Percentiles rank a stretch among this genome's conserved stretches.
Evolutionary conservation across 2,329 filamentous ascomycete genomes (phyloP).

Genomic region (Tricladium varicosporioides): DNA sequence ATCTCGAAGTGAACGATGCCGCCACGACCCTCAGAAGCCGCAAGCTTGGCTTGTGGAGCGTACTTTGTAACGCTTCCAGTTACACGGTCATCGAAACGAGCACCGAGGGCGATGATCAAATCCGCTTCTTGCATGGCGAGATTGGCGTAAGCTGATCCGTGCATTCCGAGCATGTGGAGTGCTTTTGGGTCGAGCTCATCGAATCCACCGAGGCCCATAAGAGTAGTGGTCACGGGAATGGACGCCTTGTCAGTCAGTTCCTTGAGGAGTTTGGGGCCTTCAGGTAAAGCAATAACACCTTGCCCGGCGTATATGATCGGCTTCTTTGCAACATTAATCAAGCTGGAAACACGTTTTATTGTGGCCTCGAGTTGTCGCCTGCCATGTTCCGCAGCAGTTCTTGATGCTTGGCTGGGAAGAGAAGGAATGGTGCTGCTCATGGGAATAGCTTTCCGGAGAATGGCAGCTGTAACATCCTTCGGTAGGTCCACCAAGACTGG

Average conservation of each 20-base stretch:
- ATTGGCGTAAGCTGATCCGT: slow-evolving; percentile 95
- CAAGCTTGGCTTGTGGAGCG: slow-evolving; percentile 81
- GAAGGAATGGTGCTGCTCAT: slow-evolving; percentile 57
- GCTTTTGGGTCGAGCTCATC: slow-evolving; percentile 94
- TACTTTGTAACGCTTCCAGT: slow-evolving; percentile 81
- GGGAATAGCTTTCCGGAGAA: slow-evolving; percentile 81
- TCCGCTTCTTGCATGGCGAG: slow-evolving; percentile 97
- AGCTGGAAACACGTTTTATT: slow-evolving; percentile 72
- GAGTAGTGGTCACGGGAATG: slow-evolving; percentile 93
- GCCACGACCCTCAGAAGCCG: slow-evolving; percentile 79
- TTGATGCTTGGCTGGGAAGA: slow-evolving; percentile 81
- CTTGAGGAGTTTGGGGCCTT: slow-evolving; percentile 76
- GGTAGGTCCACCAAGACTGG: slow-evolving; percentile 94
- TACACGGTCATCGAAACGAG: slow-evolving; percentile 94
- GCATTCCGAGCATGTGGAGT: slow-evolving; percentile 98
- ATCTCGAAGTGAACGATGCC: slow-evolving; percentile 98
- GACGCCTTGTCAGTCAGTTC: slow-evolving; percentile 85
- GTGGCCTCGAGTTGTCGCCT: slow-evolving; percentile 70
- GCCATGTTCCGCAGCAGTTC: slow-evolving; percentile 72
- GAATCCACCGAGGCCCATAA: slow-evolving; percentile 88
- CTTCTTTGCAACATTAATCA: slow-evolving; percentile 89
- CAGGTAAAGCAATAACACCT: slow-evolving; percentile 76
- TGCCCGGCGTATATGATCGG: slow-evolving; percentile 94
- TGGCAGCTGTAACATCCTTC: slow-evolving; percentile 90
- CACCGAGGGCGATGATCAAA: slow-evolving; percentile 90